Base-by-base conservation (phyloP, 2,329 filamentous ascomycete genomes). In the Calonectria hawksworthii region DNA sequence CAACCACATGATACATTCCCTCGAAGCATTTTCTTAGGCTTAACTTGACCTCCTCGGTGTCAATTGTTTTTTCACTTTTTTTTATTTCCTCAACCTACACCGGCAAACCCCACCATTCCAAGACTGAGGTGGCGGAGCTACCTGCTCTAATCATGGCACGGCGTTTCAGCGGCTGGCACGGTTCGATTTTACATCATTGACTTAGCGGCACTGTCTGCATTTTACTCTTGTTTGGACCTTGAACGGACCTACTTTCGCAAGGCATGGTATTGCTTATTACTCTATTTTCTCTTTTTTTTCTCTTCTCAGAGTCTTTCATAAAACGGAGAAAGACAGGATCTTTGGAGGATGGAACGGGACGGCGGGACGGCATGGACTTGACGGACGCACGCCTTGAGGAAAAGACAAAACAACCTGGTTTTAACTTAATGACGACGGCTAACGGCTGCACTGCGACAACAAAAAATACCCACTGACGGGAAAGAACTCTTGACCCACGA, bases 381-480 rank as follows among this genome's bases (percentile, higher is more conserved):
- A 80, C 76, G 76, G 78, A 75, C 76, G 73, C 67, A 64, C 76
- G 30, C 63, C 64, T 47, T 65, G 68, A 68, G 64, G 63, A 78
- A 76, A 79, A 80, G 75, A 79, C 74, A 80, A 78, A 70, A 69
- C 26, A 47, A 34, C 30, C 72, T 77, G 77, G 76, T 75, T 80
- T 81, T 81, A 80, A 74, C 67, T 73, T 81, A 80, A 81, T 81
- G 79, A 81, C 79, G 78, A 80, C 79, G 75, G 77, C 78, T 81
- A 78, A 81, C 80, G 80, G 80, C 80, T 81, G 79, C 75, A 81
- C 79, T 80, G 79, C 77, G 75, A 81, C 63, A 79, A 76, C 74
- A 77, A 75, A 77, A 78, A 78, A 75, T 75, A 80, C 70, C 74
- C 75, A 70, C 71, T 70, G 74, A 75, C 54, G 26, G 63, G 51